Base-by-base conservation (phyloP, 2,329 filamentous ascomycete species). In the Myriosclerotinia curreyana region DNA sequence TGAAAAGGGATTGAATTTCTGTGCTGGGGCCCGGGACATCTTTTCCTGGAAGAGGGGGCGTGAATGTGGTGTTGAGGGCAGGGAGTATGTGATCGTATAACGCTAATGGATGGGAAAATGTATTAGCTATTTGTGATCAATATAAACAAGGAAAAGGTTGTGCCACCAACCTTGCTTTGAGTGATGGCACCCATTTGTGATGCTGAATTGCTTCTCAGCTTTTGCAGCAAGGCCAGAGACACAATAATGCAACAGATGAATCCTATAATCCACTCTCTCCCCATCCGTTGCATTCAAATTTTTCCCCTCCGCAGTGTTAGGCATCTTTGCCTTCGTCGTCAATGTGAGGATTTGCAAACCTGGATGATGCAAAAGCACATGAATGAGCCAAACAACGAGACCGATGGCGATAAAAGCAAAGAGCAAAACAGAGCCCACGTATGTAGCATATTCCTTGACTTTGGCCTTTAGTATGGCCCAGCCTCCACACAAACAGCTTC, bases 231-330 rank as follows among this genome's bases (percentile, higher is more conserved):
- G 55, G 25, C 55, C 55, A 12, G 31, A 36, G n/a, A 48, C 42
- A 48, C 55, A 59, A 6, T 59, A 59, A 25, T 59, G 55, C 42
- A 59, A 25, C 7, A 48, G n/a, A 59, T 48, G 48, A 14, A 59
- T 36, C 5, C 22, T 59, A 25, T 59, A 59, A 11, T 48, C 28
- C 6, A 59, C 42, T 14, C 14, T 59, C 31, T 48, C 53, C 4
- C 25, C 31, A 22, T 12, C 8, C 17, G 7, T 59, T 25, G 42
- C n/a, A 25, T 49, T 49, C 22, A 20, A 15, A 2, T 25, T 14
- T 1, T 7, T 31, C 25, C 42, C 42, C 20, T 31, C 25, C 31
- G 28, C 25, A 20, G 14, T 17, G 36, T 48, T 14, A 14, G n/a
- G 5, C 31, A 20, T 5, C 14, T 1, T 36, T 20, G 31, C 14